Base-by-base conservation (phyloP, 495 filamentous ascomycete species). In the Neurospora sp. region DNA sequence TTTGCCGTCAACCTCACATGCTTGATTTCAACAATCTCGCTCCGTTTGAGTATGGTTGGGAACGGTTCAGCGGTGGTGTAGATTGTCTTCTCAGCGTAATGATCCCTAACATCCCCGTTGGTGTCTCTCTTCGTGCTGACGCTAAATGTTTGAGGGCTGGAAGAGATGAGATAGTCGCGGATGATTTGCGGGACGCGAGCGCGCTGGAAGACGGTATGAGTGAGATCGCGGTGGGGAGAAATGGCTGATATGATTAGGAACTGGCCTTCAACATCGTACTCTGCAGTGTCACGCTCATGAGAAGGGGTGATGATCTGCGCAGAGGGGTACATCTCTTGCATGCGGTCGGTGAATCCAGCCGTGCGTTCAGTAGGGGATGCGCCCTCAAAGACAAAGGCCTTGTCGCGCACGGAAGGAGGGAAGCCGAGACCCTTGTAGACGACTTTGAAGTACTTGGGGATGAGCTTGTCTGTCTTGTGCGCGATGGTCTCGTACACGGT, bases 361-460 rank as follows among this genome's bases (percentile, higher is more conserved):
- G 92, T 89, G 19, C 90, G 90, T 79, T 98, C 96, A 5, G 84
- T 89, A 2, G 92, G 86, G 9, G 89, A 88, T 31, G 54, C 54
- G 4, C 90, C 93, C 82, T 98, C 92, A 73, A 95, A 96, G 69
- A 99, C 91, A 79, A 93, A 98, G 72, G 97, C 91, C 82, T 97
- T 96, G 79, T 98, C 94, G 70, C 94, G 88, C 59, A 98, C 78
- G 43, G 85, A 90, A 4, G 87, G 69, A 13, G 93, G 93, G 82
- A 98, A 99, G 0, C 96, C 96, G 70, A 98, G 89, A 24, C 96
- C 96, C 78, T 91, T 92, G 84, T 94, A 99, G 42, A 90, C 86
- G 31, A 98, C 94, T 66, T 93, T 93, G 87, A 96, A 99, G 83
- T 97, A 98, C 72, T 93, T 90, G 2, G 93, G 91, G 76, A 90